Percentiles rank a stretch among this genome's conserved stretches.
Conservation (phyloP, 148 eudicot species). For the Camellia granthamiana region DNA sequence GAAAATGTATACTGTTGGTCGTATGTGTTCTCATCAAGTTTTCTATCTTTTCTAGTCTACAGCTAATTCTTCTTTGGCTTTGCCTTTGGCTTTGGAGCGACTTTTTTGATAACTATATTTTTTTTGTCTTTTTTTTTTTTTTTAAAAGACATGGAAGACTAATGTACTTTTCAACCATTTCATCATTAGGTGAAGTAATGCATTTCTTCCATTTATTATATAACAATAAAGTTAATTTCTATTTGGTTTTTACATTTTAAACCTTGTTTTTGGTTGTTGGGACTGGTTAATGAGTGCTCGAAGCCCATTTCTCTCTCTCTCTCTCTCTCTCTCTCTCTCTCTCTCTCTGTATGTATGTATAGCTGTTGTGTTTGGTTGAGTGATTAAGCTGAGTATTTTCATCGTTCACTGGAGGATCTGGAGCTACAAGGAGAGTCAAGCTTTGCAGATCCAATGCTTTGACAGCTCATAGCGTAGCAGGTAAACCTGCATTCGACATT, state of each 20-base stretch:
- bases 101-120: too few species aligned
- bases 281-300: too few species aligned
- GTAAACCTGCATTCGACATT: slow-evolving; percentile 11
- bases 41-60: neutral
- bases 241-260: too few species aligned
- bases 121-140: too few species aligned
- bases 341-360: neutral
- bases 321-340: neutral
- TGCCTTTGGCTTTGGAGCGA: too few species aligned
- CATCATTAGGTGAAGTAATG: too few species aligned
- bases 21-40: neutral
- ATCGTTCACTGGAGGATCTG: slow-evolving; percentile 6
- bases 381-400: neutral
- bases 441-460: slow-evolving; percentile 26
- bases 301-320: too few species aligned
- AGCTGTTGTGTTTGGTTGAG: neutral
- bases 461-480: slow-evolving; percentile 13
- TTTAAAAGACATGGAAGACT: too few species aligned
- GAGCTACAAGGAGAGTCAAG: slow-evolving; percentile 4
- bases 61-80: neutral
- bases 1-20: neutral
- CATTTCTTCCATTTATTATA: too few species aligned
- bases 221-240: too few species aligned
- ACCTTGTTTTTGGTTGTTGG: too few species aligned
- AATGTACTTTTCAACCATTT: too few species aligned